Evolutionary conservation across 768 basidiomycete species (phyloP), one percentile per base, ranked within the genome.

Genomic region (Tricholoma sp.): DNA sequence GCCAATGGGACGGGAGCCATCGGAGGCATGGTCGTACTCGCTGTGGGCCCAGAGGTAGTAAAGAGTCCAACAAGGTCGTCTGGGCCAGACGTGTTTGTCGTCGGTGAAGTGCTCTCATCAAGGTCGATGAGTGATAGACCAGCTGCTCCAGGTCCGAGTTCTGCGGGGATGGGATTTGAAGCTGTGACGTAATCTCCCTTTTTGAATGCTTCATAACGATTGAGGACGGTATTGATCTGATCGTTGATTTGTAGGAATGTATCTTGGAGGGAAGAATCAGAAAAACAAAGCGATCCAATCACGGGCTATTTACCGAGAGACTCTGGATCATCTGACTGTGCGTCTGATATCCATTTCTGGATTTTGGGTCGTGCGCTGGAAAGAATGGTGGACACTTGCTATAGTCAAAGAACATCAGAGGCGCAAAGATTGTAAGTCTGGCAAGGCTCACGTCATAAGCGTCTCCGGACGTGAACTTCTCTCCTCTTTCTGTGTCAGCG

Each of bases 271-370:
- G 50, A 52, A 18, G 20, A 57, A 29, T 57, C 50, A 49, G 39
- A 7, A 9, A 29, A 41, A n/a, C 33, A n/a, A 42, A 17, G 49
- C 31, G 31, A 12, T 42, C 17, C 28, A 24, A 6, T 8, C 24
- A 32, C 7, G n/a, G 24, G 11, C 13, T 13, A 72, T 81, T 57
- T 64, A 94, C 93, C 90, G 61, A 98, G 82, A 32, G 92, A 90
- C 61, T 94, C 93, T 3, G 92, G 83, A 70, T 95, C 93, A 39
- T 94, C 88, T 2, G 85, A 79, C 64, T 94, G 89, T 15, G 93
- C 94, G 62, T 98, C 94, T 9, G 89, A 91, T 56, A 98, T 91
- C 96, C 97, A 98, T 65, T 94, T 96, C 71, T 99, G 97, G 45
- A 98, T 82, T 74, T 90, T 98, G 0, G 97, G 97, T 48, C 94